Evolutionary conservation across 129 eudicot genomes (phyloP), one percentile per base, ranked within the genome.

Genomic region (Flaveria trinervia): DNA sequence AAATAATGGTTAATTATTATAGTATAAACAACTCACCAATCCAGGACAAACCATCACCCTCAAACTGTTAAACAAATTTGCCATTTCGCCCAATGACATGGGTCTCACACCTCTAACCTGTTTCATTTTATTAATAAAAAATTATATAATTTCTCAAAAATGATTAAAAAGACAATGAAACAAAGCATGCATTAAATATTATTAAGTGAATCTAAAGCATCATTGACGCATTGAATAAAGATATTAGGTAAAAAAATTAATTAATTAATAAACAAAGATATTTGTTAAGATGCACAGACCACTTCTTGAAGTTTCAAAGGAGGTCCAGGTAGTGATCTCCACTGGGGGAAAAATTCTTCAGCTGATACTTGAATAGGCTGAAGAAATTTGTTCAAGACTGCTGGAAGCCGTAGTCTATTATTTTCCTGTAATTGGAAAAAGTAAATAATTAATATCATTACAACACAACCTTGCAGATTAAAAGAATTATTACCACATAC

Each of bases 271-370:
- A 60, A 23, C 11, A 60, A 12, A 60, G 30, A 46, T 20, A 23
- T 28, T 18, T 71, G n/a, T 77, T 15, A 61, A 45, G 72, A 65
- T 64, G 80, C 69, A 78, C 92, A 66, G 81, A 95, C 99, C 90
- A 95, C 99, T 95, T 95, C 99, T 83, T 95, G 99, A 72, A 91
- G 96, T 82, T 95, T 95, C 83, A 95, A 79, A 61, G 99, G 99
- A 45, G 99, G 97, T 73, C 94, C 98, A 77, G 98, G 81, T 61
- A 95, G 96, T 52, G 93, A 84, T 87, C 99, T 89, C 99, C 99
- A 95, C 67, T 89, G 96, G 55, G 96, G 87, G 84, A 95, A 95
- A 88, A 95, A 95, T 60, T 95, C 99, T 66, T 95, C 99, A 5
- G 92, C 83, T 4, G 96, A 79, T 41, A 91, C 89, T 50, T 86